A percentile compares a stretch with the other conserved stretches of the same genome.
phyloP scores from a whole-genome alignment of 192 early-diverging fungal genomes.

The Rhizoclosmatium globosum region DNA sequence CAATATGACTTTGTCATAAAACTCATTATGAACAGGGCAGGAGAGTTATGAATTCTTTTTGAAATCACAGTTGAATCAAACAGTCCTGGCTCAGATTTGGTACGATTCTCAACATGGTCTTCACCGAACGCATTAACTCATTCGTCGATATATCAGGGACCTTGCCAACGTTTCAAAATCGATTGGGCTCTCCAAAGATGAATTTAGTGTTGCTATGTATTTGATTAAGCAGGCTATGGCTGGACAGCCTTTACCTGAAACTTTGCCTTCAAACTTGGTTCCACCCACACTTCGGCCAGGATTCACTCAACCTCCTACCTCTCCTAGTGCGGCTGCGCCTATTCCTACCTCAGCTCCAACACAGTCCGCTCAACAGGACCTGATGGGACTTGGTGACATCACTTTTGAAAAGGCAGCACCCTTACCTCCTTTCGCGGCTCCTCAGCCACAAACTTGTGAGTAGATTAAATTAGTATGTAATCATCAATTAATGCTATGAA shows the following conservation, averaged over 20 bases:
- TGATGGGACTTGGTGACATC: constrained; percentile 46
- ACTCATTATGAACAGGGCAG: constrained; percentile 59
- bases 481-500: too few relatives aligned
- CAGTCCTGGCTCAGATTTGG: constrained; percentile 80
- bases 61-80: constrained; percentile 76
- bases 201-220: constrained; percentile 59
- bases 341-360: constrained; percentile 8
- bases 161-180: constrained; percentile 46
- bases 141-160: constrained; percentile 36
- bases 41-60: constrained; percentile 81
- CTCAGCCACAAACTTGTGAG: constrained; percentile 17
- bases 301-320: neutral
- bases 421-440: neutral
- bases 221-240: constrained; percentile 50
- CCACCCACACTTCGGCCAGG: constrained; percentile 59
- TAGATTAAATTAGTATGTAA: neutral
- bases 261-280: constrained; percentile 62
- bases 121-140: constrained; percentile 16
- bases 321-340: constrained; percentile 9
- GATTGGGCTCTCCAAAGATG: constrained; percentile 52
- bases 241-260: constrained; percentile 46
- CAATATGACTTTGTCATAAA: neutral
- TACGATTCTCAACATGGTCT: neutral
- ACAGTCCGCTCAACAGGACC: constrained; percentile 32
- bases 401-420: constrained; percentile 5